Conservation (phyloP, 768 basidiomycete genomes). For the Kwoniella dejecticola region DNA sequence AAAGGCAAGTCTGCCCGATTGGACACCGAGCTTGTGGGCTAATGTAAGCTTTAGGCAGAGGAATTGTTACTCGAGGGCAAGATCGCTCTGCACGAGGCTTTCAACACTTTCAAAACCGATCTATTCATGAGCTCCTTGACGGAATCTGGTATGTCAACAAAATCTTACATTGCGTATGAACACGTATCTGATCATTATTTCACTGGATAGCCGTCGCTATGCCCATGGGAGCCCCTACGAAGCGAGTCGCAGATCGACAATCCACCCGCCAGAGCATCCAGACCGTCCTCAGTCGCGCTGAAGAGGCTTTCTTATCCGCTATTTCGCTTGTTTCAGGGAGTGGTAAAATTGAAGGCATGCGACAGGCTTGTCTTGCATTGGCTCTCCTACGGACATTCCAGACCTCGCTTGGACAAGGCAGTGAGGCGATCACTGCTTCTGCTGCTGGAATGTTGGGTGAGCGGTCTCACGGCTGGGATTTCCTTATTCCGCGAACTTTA, state of each 20-base stretch:
- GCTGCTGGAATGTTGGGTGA: conserved; percentile 65
- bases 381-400: conserved; percentile 74
- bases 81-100: conserved; percentile 74
- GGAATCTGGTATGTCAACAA: conserved; percentile 73
- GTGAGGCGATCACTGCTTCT: conserved; percentile 60
- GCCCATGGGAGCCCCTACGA: conserved; percentile 65
- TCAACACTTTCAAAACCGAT: conserved; percentile 76
- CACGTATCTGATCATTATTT: not conserved
- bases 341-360: conserved; percentile 70
- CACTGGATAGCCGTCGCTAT: conserved; percentile 70
- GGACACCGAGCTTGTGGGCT: not conserved
- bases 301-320: conserved; percentile 69
- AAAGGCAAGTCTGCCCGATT: conserved; percentile 15
- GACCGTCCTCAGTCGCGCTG: conserved; percentile 67
- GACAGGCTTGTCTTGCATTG: conserved; percentile 72
- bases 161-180: too few species aligned
- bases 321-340: conserved; percentile 62
- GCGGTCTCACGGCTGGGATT: conserved; percentile 53
- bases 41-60: conserved; percentile 62
- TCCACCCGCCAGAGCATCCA: conserved; percentile 58
- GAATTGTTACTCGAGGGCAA: conserved; percentile 74
- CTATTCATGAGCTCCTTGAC: conserved; percentile 86
- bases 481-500: not conserved
- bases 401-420: conserved; percentile 72
- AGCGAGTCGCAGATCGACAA: conserved; percentile 31